These are phyloP conservation scores for Sclerospora graminicola DNA, from an alignment of 352 stramenopile species.

Conservation along the genomic window DNA sequence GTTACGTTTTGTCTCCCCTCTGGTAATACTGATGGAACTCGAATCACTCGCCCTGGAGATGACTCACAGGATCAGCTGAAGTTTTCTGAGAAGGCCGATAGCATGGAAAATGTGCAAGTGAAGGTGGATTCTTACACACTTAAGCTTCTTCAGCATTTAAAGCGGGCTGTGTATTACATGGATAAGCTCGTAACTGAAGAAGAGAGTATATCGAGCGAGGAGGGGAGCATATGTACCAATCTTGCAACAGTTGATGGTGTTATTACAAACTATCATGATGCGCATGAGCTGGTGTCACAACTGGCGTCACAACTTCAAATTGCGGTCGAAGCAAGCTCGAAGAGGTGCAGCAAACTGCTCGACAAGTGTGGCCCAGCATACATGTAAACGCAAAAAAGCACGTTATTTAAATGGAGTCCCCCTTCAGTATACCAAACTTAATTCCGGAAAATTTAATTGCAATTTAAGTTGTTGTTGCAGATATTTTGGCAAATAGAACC, in stretches of 20 bases:
- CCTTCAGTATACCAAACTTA: no score
- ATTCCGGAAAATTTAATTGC: no score
- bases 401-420: no score
- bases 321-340: conserved; percentile 22
- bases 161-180: conserved; percentile 43
- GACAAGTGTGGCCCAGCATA: conserved; percentile 8
- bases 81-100: conserved; percentile 6
- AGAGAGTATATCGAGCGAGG: conserved; percentile 33
- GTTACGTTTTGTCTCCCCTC: conserved; percentile 45
- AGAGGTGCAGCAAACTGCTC: conserved; percentile 20
- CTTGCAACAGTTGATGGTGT: conserved; percentile 17
- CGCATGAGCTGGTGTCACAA: conserved; percentile 25
- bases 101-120: conserved; percentile 27
- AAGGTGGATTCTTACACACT: conserved; percentile 31
- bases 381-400: conserved; percentile 11
- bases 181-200: conserved; percentile 50
- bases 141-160: conserved; percentile 61
- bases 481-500: no score
- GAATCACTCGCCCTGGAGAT: conserved; percentile 38
- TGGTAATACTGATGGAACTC: conserved; percentile 22
- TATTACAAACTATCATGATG: conserved; percentile 28
- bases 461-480: no score
- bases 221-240: conserved; percentile 27
- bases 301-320: conserved; percentile 31
- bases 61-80: conserved; percentile 34